A percentile compares a stretch with the other conserved stretches of the same genome.
phyloP scores from a whole-genome alignment of 176 grass and related monocot genomes.

The Lolium multiflorum region DNA sequence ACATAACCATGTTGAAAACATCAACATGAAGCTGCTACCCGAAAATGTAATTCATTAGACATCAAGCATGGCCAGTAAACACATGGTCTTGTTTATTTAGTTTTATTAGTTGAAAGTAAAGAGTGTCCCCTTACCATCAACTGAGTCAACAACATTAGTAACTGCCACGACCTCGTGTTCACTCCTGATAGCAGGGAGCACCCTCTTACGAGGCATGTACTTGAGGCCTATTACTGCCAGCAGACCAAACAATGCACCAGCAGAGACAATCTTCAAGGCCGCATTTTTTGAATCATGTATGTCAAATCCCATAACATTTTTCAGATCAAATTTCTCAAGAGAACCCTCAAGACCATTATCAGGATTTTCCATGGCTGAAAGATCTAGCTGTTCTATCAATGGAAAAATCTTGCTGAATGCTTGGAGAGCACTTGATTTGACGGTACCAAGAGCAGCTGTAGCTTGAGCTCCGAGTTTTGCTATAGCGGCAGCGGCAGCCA shows the following conservation, averaged over 20 bases:
- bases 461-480: slow-evolving; percentile 83
- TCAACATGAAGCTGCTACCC: background rate
- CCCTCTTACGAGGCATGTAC: slow-evolving; percentile 68
- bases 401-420: slow-evolving; percentile 92
- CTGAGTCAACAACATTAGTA: slow-evolving; percentile 46
- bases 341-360: slow-evolving; percentile 42
- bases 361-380: slow-evolving; percentile 36
- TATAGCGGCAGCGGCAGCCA: slow-evolving; percentile 88
- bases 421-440: slow-evolving; percentile 86
- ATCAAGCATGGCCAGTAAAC: slow-evolving; percentile 15
- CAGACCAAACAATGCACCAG: slow-evolving; percentile 67
- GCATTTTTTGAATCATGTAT: slow-evolving; percentile 56
- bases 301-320: slow-evolving; percentile 30
- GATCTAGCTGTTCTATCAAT: slow-evolving; percentile 64
- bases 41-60: slow-evolving; percentile 9
- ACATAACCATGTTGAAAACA: background rate
- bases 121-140: slow-evolving; percentile 50
- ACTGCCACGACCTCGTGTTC: slow-evolving; percentile 53
- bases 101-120: slow-evolving; percentile 1
- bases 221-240: slow-evolving; percentile 66
- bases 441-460: slow-evolving; percentile 73
- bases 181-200: slow-evolving; percentile 45
- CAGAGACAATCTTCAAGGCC: slow-evolving; percentile 68
- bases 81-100: background rate
- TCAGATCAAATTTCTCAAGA: slow-evolving; percentile 43